Conservation (phyloP, 768 basidiomycete species). For the Cystofilobasidium ferigula region DNA sequence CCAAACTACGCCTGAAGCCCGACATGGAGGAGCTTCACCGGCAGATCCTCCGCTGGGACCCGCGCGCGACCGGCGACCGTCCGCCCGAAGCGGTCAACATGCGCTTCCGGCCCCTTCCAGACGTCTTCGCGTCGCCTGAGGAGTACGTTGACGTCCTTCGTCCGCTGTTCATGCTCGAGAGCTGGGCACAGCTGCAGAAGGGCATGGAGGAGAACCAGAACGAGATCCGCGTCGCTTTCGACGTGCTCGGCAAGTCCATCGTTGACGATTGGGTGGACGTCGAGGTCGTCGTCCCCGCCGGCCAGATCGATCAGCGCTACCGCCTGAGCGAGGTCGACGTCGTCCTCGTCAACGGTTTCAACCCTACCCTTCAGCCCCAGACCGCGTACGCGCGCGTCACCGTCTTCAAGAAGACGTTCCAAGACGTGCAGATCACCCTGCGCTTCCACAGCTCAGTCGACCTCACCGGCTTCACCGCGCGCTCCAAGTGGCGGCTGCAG, state of each 20-base stretch:
- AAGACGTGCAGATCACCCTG: slow-evolving; percentile 50
- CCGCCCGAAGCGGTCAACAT: slow-evolving; percentile 41
- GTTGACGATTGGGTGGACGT: slow-evolving; percentile 75
- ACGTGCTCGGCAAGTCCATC: slow-evolving; percentile 57
- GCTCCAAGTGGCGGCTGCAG: slow-evolving; percentile 57
- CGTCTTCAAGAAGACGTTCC: slow-evolving; percentile 41
- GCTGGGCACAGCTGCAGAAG: slow-evolving; percentile 75
- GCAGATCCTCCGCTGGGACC: slow-evolving; percentile 73
- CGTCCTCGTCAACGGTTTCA: slow-evolving; percentile 47
- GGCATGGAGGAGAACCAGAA: slow-evolving; percentile 55
- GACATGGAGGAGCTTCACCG: slow-evolving; percentile 70
- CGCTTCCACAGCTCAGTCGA: slow-evolving; percentile 40
- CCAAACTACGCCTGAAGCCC: slow-evolving; percentile 63
- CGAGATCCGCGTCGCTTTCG: slow-evolving; percentile 48
- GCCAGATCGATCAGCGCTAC: slow-evolving; percentile 55
- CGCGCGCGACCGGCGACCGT: slow-evolving; percentile 33
- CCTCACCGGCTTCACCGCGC: slow-evolving; percentile 7
- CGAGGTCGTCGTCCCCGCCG: slow-evolving; percentile 51
- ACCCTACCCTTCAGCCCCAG: slow-evolving; percentile 40
- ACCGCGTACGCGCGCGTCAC: slow-evolving; percentile 61
- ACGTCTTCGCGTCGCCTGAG: slow-evolving; percentile 49
- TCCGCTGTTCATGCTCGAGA: slow-evolving; percentile 74
- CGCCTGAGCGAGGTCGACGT: slow-evolving; percentile 78
- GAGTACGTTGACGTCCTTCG: slow-evolving; percentile 69
- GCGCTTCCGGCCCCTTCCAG: slow-evolving; percentile 3